Base-by-base conservation (phyloP, 1,284 basidiomycete species). In the Wallemia mellicola region DNA sequence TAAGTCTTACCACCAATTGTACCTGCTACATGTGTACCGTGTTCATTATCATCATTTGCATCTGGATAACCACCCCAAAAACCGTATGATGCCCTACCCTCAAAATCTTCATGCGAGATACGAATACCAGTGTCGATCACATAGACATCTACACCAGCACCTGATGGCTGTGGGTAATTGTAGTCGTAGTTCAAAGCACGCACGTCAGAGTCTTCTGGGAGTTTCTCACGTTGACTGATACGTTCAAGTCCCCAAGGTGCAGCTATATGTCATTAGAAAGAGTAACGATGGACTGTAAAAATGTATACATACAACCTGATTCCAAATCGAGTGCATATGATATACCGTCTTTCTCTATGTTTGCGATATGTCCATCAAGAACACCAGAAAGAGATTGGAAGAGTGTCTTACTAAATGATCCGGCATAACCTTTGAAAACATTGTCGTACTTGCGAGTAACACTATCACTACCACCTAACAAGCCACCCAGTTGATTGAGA, bases 231-330 rank as follows among this genome's bases (percentile, higher is more conserved):
- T 2, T 28, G 58, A 33, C 60, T 61, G 27, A 63, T 28, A 1
- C 62, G 60, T n/a, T 60, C 59, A 14, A 63, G 59, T 33, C 62
- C 62, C 62, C 62, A 63, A 1, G 62, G 59, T 5, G 62, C 62
- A 32, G 59, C 60, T 27, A 27, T 60, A 59, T n/a, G 27, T 60
- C 19, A 32, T 19, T 7, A 9, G 7, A 32, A 19, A 7, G 30
- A 9, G 30, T 32, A 19, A 9, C 19, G 19, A 19, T 32, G 9
- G 7, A 19, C 30, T 7, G 9, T 7, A 32, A 19, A 32, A 32
- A 19, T 32, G 30, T 19, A 32, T 32, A 32, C 30, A 9, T 19
- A 32, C 30, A 9, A 19, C 30, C 30, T 9, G 30, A 7, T 32
- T 32, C 30, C 19, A 32, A 19, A 32, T 32, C 30, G 19, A 7